Evolutionary conservation across 139 green algal species (phyloP).

Genomic region (Chlorella sp.): DNA sequence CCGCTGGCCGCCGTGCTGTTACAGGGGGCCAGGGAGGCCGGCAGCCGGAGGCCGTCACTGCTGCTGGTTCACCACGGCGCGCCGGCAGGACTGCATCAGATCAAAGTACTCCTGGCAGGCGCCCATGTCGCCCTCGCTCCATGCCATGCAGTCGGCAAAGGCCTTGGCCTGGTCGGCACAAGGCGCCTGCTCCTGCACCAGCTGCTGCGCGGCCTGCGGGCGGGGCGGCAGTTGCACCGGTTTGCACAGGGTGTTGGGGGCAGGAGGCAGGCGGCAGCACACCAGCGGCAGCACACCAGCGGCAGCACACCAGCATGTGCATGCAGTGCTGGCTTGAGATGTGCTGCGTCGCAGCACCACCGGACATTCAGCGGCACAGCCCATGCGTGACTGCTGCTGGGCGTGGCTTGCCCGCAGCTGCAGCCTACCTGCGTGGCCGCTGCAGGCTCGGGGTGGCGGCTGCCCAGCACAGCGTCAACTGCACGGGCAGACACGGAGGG

Average conservation of each 20-base stretch:
- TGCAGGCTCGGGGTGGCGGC: conserved; percentile 57
- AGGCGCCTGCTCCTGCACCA: conserved; percentile 35
- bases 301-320: too few relatives aligned
- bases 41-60: background rate
- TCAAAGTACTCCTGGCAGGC: conserved; percentile 61
- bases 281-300: background rate
- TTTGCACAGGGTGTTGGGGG: background rate
- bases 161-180: conserved; percentile 69
- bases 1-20: too few relatives aligned
- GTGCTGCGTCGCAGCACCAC: too few relatives aligned
- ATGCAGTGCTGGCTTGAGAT: too few relatives aligned
- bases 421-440: conserved; percentile 43
- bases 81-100: conserved; percentile 53
- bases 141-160: conserved; percentile 91
- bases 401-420: too few relatives aligned
- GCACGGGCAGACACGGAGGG: background rate
- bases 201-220: conserved; percentile 9
- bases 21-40: too few relatives aligned
- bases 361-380: too few relatives aligned
- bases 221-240: background rate
- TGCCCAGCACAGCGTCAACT: conserved; percentile 80
- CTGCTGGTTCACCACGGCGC: background rate
- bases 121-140: conserved; percentile 72
- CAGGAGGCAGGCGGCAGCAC: too few relatives aligned
- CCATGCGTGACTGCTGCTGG: too few relatives aligned